Conservation (phyloP, 805 yeast genomes). For the Candida gorgasii region DNA sequence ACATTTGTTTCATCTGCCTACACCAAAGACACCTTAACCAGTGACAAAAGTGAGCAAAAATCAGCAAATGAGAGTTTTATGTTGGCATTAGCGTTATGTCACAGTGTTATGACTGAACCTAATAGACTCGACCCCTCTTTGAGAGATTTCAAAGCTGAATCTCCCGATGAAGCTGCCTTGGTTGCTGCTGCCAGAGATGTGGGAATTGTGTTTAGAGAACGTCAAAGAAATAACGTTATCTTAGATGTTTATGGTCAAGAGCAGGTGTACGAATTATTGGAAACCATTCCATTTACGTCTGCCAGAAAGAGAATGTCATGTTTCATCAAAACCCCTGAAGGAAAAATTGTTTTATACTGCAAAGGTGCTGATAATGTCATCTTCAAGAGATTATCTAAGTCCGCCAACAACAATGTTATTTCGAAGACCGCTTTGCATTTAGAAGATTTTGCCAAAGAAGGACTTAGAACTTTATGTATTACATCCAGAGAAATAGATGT, state of each 20-base stretch:
- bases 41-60: slow-evolving; percentile 34
- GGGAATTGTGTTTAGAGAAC: slow-evolving; percentile 62
- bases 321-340: slow-evolving; percentile 48
- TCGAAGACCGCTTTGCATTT: slow-evolving; percentile 61
- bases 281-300: slow-evolving; percentile 64
- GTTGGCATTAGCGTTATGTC: slow-evolving; percentile 69
- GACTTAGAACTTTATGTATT: slow-evolving; percentile 73
- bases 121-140: slow-evolving; percentile 38
- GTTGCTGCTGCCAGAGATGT: slow-evolving; percentile 76
- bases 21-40: slow-evolving; percentile 50
- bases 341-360: slow-evolving; percentile 47
- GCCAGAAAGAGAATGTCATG: slow-evolving; percentile 80
- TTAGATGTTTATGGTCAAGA: slow-evolving; percentile 48
- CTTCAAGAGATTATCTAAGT: slow-evolving; percentile 38
- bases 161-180: slow-evolving; percentile 82
- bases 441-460: slow-evolving; percentile 73
- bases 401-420: slow-evolving; percentile 48
- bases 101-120: slow-evolving; percentile 67
- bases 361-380: slow-evolving; percentile 83
- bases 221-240: slow-evolving; percentile 49
- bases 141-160: slow-evolving; percentile 68
- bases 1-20: slow-evolving; percentile 66
- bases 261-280: slow-evolving; percentile 50
- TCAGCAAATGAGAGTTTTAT: slow-evolving; percentile 57
- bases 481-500: slow-evolving; percentile 55